phyloP scores from a whole-genome alignment of 257 asterid species.

The Nicotiana knightiana region DNA sequence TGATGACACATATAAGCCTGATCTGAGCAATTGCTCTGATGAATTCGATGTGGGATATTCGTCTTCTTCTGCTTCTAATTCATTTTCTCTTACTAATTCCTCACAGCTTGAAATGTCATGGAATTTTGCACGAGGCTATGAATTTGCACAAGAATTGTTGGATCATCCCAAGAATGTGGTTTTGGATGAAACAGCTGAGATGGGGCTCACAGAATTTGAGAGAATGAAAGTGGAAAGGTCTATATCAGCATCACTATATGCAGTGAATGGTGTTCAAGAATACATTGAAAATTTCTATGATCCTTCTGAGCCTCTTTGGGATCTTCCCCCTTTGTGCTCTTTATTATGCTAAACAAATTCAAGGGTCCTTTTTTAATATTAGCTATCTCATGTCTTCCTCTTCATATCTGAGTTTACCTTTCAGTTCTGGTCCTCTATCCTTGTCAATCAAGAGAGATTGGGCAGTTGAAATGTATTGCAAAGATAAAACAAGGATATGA shows the following conservation, averaged over 20 bases:
- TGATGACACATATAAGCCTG: constrained; percentile 55
- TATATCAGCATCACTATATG: constrained; percentile 7
- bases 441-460: neutral
- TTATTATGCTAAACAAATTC: neutral
- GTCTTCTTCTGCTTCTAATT: neutral
- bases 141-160: constrained; percentile 27
- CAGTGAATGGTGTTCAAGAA: constrained; percentile 7
- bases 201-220: constrained; percentile 11
- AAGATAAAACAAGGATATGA: neutral
- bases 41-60: constrained; percentile 16
- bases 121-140: constrained; percentile 14
- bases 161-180: constrained; percentile 26
- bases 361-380: neutral
- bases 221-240: constrained; percentile 9
- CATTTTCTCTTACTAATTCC: neutral
- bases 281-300: neutral
- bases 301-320: constrained; percentile 10
- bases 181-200: constrained; percentile 5
- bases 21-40: constrained; percentile 32
- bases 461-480: neutral
- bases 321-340: constrained; percentile 9
- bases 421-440: neutral
- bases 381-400: neutral
- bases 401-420: neutral
- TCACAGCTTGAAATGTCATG: constrained; percentile 7